These are phyloP conservation scores for Schrenkiella parvula DNA, from an alignment of 345 rosid genomes.

Conservation along the genomic window DNA sequence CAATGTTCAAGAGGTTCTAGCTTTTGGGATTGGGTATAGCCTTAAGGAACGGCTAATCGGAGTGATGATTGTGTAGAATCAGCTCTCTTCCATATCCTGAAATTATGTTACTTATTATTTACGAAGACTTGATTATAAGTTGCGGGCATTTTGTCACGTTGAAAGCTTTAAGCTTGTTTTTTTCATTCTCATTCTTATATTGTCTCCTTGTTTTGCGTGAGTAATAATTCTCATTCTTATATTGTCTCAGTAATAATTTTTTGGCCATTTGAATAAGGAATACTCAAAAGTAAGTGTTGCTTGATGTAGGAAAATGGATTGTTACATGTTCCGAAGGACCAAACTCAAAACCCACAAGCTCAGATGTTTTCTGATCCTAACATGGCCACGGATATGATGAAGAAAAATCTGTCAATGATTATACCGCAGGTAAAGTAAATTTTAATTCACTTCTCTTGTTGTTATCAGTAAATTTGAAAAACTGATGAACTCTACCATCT, in stretches of 20 bases:
- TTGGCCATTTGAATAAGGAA: neutral
- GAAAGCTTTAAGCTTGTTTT: neutral
- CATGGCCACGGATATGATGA: slow-evolving; percentile 99
- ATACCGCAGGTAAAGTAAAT: slow-evolving; percentile 71
- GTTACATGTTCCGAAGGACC: slow-evolving; percentile 74
- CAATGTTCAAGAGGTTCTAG: neutral
- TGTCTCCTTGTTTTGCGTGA: neutral
- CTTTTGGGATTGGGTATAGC: neutral
- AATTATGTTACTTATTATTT: neutral
- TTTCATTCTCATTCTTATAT: neutral
- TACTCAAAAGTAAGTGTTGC: neutral
- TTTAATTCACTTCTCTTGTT: neutral
- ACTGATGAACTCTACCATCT: slow-evolving; percentile 24
- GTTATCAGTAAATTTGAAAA: neutral
- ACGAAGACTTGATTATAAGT: neutral
- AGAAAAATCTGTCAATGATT: slow-evolving; percentile 95
- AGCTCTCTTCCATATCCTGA: neutral
- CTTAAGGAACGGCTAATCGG: neutral
- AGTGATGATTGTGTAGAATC: neutral
- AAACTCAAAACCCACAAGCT: slow-evolving; percentile 78
- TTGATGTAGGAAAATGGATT: slow-evolving; percentile 78
- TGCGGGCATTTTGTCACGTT: neutral
- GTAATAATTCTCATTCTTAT: neutral
- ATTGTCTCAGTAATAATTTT: neutral
- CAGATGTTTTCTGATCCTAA: slow-evolving; percentile 98